Percentiles rank a stretch among this genome's conserved stretches.
Conservation (phyloP, 805 yeast genomes). For the Blastobotrys robertii region DNA sequence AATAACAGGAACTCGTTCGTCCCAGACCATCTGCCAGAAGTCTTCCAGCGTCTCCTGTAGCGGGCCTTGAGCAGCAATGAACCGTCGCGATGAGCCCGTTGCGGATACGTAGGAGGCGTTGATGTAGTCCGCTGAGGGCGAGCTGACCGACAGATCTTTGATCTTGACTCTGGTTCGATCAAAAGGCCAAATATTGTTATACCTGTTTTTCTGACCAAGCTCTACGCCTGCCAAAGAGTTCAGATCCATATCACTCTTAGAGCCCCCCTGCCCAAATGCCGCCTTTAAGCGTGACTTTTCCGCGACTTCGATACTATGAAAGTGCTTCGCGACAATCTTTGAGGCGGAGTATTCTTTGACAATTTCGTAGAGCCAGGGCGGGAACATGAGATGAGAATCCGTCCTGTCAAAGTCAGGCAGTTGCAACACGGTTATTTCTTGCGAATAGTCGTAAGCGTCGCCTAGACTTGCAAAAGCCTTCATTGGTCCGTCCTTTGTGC, state of each 20-base stretch:
- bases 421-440: conserved; percentile 6
- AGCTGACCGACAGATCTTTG: conserved; percentile 5
- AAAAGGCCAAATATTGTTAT: conserved; percentile 80
- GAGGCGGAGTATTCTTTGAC: conserved; percentile 32
- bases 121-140: conserved; percentile 47
- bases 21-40: conserved; percentile 71
- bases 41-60: conserved; percentile 68
- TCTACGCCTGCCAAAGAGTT: conserved; percentile 68
- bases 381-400: conserved; percentile 27
- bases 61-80: conserved; percentile 95
- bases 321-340: conserved; percentile 38
- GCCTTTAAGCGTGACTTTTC: conserved; percentile 59
- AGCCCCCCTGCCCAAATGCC: conserved; percentile 22
- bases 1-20: conserved; percentile 56
- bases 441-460: conserved; percentile 15
- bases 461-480: conserved; percentile 17
- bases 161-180: conserved; percentile 68
- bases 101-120: conserved; percentile 67
- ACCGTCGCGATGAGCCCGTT: conserved; percentile 32
- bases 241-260: conserved; percentile 23
- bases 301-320: conserved; percentile 53
- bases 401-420: conserved; percentile 13
- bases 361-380: conserved; percentile 43
- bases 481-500: conserved; percentile 15
- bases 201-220: conserved; percentile 70